These are phyloP conservation scores for Boeremia lycopersici DNA, from an alignment of 2,329 filamentous ascomycete genomes.

Conservation along the genomic window DNA sequence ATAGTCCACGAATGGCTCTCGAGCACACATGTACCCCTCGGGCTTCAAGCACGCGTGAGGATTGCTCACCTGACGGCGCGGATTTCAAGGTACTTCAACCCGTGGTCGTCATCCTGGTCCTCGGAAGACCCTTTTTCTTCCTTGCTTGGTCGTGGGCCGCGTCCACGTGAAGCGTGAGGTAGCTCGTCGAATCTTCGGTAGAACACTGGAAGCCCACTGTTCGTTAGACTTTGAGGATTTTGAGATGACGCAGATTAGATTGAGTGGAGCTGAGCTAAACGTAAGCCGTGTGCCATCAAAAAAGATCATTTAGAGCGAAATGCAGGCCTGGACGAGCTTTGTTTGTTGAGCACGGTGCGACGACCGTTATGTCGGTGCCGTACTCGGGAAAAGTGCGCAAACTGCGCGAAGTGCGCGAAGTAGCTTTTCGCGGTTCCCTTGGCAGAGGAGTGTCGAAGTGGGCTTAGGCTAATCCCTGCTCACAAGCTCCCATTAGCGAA, in stretches of 20 bases:
- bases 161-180: not conserved
- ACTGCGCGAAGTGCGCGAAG: constrained; percentile 21
- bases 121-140: constrained; percentile 21
- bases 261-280: constrained; percentile 11
- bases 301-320: constrained; percentile 17
- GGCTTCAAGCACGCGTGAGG: constrained; percentile 24
- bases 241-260: constrained; percentile 7
- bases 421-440: constrained; percentile 18
- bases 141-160: constrained; percentile 16
- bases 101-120: constrained; percentile 22
- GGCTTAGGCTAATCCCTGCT: constrained; percentile 33
- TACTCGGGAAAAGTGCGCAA: constrained; percentile 23
- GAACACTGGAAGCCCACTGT: not conserved
- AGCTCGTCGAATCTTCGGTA: constrained; percentile 9
- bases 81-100: constrained; percentile 20
- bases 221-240: not conserved
- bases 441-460: constrained; percentile 28
- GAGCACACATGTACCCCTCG: constrained; percentile 37
- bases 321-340: constrained; percentile 27
- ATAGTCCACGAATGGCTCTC: constrained; percentile 43
- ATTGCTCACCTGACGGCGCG: constrained; percentile 45
- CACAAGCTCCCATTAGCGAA: constrained; percentile 21
- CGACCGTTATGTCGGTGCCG: constrained; percentile 22
- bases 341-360: constrained; percentile 28
- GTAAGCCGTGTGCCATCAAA: constrained; percentile 20